These are phyloP conservation scores for Fusarium nanum DNA, from an alignment of 2,329 filamentous ascomycete species.

Conservation along the genomic window DNA sequence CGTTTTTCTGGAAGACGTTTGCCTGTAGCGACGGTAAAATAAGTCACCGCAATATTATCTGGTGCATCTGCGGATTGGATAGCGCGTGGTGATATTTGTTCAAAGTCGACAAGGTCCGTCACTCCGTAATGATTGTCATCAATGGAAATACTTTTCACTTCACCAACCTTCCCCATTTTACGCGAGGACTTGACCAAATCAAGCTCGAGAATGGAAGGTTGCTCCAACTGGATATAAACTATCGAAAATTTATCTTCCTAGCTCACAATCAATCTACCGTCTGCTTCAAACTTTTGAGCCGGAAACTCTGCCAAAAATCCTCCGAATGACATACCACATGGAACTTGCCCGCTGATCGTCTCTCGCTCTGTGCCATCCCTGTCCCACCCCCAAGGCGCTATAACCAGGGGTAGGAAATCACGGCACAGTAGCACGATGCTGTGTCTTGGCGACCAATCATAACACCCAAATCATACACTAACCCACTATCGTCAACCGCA, in stretches of 20 bases:
- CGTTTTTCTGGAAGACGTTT: neutral
- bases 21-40: neutral
- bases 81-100: neutral
- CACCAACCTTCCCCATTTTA: too few species aligned
- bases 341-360: neutral
- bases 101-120: neutral
- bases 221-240: neutral
- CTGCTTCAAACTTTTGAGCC: neutral
- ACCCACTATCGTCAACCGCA: neutral
- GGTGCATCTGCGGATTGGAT: fast-evolving
- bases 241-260: neutral
- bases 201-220: fast-evolving
- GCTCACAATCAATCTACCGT: neutral
- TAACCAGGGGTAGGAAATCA: neutral
- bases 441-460: neutral
- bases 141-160: too few species aligned
- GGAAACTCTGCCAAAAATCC: neutral
- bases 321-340: neutral
- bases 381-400: neutral
- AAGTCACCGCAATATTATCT: fast-evolving
- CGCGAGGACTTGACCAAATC: too few species aligned
- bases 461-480: neutral
- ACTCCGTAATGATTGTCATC: too few species aligned
- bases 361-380: neutral
- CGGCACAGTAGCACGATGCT: constrained; percentile 1